Evolutionary conservation across 2,329 filamentous ascomycete genomes (phyloP), one percentile per base, ranked within the genome.

Genomic region (Microdochium trichocladiopsis): DNA sequence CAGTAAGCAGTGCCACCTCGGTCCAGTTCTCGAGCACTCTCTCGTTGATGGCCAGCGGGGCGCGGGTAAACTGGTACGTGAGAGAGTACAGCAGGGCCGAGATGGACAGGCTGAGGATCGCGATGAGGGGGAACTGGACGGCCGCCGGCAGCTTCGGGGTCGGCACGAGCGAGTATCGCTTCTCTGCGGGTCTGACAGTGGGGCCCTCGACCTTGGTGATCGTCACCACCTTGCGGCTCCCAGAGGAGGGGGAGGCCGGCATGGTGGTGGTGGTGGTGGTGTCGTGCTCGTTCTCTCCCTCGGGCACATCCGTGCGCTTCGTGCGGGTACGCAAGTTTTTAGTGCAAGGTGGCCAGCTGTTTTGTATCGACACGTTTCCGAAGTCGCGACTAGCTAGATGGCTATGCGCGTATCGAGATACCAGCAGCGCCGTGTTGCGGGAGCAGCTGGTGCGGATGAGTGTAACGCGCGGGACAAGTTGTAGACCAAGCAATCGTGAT

Each of bases 11-110:
- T 5, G 68, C 74, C 25, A 90, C 76, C 64, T 89, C 83, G 63
- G 72, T 69, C 75, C 81, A 82, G 50, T 78, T 77, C 50, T 86
- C 81, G 55, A 83, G 69, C 52, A 77, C 78, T 61, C 84, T 82
- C 65, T 83, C 87, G 53, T 93, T 78, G 24, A 73, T 71, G 1
- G 83, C 83, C 41, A 95, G 72, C 66, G 92, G 85, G 6, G 79
- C 81, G 14, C 77, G 74, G 4, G 82, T 83, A 56, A 82, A 76
- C 36, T 79, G 75, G 48, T 81, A 76, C 6, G 81, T 73, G 50
- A 86, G 64, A 48, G 82, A 81, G 67, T 88, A 87, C 6, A 88
- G 77, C 18, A 84, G 61, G 16, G 80, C 77, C 57, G 84, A 87
- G 53, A 90, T 69, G 28, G 75, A 72, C 53, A 92, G 74, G 68